Conservation (phyloP, 805 yeast genomes). For the Schizosaccharomyces octosporus region DNA sequence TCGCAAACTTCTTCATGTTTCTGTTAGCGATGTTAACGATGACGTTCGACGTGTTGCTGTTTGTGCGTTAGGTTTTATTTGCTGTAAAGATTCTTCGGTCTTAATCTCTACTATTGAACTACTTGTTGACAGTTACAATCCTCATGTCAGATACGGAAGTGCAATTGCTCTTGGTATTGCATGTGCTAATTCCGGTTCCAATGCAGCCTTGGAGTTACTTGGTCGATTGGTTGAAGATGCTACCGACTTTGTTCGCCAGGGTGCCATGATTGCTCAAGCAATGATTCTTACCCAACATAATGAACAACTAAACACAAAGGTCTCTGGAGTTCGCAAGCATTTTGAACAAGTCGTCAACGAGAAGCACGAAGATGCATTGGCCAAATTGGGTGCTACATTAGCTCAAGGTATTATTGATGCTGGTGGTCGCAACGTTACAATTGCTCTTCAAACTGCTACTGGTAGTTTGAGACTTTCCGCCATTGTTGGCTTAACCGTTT, state of each 20-base stretch:
- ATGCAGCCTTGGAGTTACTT: slow-evolving; percentile 71
- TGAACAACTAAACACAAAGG: slow-evolving; percentile 59
- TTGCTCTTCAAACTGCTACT: slow-evolving; percentile 74
- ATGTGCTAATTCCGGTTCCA: slow-evolving; percentile 81
- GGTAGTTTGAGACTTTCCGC: slow-evolving; percentile 78
- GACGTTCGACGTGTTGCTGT: slow-evolving; percentile 94
- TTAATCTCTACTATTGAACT: slow-evolving; percentile 89
- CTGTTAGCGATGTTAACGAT: slow-evolving; percentile 89
- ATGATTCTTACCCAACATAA: slow-evolving; percentile 78
- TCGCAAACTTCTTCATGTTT: slow-evolving; percentile 63
- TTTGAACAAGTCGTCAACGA: slow-evolving; percentile 54
- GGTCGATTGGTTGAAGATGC: slow-evolving; percentile 85
- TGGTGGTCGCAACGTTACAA: slow-evolving; percentile 94
- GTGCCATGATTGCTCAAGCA: slow-evolving; percentile 77
- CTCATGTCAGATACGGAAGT: slow-evolving; percentile 94
- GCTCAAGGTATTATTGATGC: slow-evolving; percentile 97
- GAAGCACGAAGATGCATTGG: slow-evolving; percentile 88
- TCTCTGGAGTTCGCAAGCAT: slow-evolving; percentile 46
- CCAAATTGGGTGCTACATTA: slow-evolving; percentile 89
- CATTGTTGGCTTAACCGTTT: slow-evolving; percentile 72
- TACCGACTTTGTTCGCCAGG: slow-evolving; percentile 93
- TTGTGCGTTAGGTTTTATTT: slow-evolving; percentile 67
- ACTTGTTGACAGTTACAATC: slow-evolving; percentile 80
- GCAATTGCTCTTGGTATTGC: slow-evolving; percentile 92
- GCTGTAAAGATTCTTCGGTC: slow-evolving; percentile 72